Conservation (phyloP, 1,284 basidiomycete species). For the Cryptococcus maquisensis region DNA sequence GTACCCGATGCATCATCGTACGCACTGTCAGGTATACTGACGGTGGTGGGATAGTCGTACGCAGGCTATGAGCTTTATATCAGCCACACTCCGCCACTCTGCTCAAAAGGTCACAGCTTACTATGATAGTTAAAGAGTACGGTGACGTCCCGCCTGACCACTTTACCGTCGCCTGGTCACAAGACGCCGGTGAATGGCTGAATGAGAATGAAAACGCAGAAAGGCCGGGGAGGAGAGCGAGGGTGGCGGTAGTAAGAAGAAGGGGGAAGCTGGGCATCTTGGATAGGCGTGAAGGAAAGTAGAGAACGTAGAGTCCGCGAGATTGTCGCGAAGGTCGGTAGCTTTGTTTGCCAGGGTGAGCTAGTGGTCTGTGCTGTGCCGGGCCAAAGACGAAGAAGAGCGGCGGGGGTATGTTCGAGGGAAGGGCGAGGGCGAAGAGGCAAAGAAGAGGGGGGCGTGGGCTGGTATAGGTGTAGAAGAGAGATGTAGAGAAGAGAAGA, state of each 20-base stretch:
- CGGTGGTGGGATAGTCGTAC: slow-evolving; percentile 35
- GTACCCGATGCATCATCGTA: slow-evolving; percentile 14
- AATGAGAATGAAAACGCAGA: slow-evolving; percentile 26
- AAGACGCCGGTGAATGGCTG: slow-evolving; percentile 18
- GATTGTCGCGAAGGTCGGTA: background rate
- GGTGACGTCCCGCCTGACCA: slow-evolving; percentile 33
- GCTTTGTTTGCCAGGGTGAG: background rate
- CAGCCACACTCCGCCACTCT: slow-evolving; percentile 1
- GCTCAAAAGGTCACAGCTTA: slow-evolving; percentile 9
- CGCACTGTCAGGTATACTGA: slow-evolving; percentile 27
- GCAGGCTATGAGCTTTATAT: slow-evolving; percentile 24
- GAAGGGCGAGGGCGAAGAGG: background rate
- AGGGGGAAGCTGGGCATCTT: background rate
- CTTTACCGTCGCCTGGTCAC: slow-evolving; percentile 21
- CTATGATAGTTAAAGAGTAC: slow-evolving; percentile 31
- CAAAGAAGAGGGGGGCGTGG: background rate
- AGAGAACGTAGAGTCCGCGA: background rate
- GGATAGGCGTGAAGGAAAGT: slow-evolving; percentile 1
- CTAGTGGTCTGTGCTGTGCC: background rate
- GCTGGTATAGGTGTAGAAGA: background rate
- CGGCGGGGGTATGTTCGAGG: too few relatives aligned
- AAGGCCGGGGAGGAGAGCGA: slow-evolving; percentile 7
- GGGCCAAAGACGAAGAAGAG: too few relatives aligned
- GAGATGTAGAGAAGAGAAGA: background rate
- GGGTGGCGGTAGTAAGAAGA: slow-evolving; percentile 4